Conservation (phyloP, 2,329 filamentous ascomycete genomes). For the Calonectria crousiana region DNA sequence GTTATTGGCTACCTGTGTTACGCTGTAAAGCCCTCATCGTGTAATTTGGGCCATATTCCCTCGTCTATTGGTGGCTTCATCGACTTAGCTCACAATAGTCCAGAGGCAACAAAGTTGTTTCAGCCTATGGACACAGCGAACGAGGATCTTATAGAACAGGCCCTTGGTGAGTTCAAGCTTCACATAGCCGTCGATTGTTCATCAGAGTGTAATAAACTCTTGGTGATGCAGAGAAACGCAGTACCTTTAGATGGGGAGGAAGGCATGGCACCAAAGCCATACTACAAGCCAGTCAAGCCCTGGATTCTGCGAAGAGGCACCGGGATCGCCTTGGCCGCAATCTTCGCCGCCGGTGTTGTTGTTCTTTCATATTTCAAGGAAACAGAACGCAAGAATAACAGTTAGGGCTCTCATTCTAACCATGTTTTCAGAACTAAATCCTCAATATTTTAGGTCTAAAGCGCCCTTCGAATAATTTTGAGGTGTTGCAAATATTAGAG, state of each 20-base stretch:
- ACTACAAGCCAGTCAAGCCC: conserved; percentile 18
- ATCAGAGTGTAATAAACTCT: background rate
- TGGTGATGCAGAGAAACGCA: background rate
- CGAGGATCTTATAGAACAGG: background rate
- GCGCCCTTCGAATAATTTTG: conserved; percentile 7
- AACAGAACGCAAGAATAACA: background rate
- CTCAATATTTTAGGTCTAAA: background rate
- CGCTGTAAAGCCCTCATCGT: background rate
- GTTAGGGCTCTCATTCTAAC: background rate
- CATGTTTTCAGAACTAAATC: background rate
- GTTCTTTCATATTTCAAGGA: conserved; percentile 9
- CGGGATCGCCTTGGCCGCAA: background rate
- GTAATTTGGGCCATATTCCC: background rate
- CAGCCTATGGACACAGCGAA: background rate
- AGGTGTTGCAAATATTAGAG: conserved; percentile 4
- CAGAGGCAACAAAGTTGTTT: background rate
- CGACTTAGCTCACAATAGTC: background rate
- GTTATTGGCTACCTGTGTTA: background rate
- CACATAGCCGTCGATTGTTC: background rate
- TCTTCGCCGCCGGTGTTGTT: background rate
- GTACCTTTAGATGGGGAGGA: background rate
- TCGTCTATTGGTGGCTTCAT: background rate
- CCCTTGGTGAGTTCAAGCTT: background rate
- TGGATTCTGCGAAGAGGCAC: background rate
- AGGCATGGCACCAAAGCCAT: background rate